These are phyloP conservation scores for Phyllachora maydis DNA, from an alignment of 2,329 filamentous ascomycete genomes.

Conservation along the genomic window DNA sequence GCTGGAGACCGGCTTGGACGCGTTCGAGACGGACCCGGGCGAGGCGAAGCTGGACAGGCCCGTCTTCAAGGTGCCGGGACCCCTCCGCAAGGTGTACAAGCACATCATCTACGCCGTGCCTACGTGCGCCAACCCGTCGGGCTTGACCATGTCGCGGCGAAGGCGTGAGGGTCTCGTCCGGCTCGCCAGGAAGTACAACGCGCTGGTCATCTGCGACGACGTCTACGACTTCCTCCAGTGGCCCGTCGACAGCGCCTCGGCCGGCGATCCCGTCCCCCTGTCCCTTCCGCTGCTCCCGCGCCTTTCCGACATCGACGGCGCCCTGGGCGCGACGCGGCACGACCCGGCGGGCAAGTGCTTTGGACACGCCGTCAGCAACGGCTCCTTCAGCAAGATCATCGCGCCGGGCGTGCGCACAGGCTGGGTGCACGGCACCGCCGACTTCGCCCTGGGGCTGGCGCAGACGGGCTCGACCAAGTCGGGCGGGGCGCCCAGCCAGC, in stretches of 20 bases:
- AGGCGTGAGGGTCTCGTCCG: slow-evolving; percentile 48
- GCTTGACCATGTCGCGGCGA: slow-evolving; percentile 54
- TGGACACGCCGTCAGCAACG: slow-evolving; percentile 70
- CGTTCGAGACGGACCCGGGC: no score
- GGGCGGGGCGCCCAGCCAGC: slow-evolving; percentile 31
- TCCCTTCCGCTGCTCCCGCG: slow-evolving; percentile 38
- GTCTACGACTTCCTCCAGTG: slow-evolving; percentile 90
- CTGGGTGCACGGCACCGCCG: slow-evolving; percentile 59
- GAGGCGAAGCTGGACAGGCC: no score
- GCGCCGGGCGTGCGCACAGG: slow-evolving; percentile 68
- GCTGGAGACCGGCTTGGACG: slow-evolving; percentile 26
- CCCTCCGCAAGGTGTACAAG: slow-evolving; percentile 58
- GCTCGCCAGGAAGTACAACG: slow-evolving; percentile 62
- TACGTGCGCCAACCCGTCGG: slow-evolving; percentile 76
- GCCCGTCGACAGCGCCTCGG: slow-evolving; percentile 23
- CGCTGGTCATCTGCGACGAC: slow-evolving; percentile 72
- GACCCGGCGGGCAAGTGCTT: slow-evolving; percentile 32
- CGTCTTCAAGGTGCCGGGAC: slow-evolving; percentile 30
- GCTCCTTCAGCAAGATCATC: slow-evolving; percentile 74
- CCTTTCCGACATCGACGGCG: slow-evolving; percentile 58
- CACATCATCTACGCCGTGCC: slow-evolving; percentile 81
- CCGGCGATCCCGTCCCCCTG: slow-evolving; percentile 2
- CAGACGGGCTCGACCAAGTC: slow-evolving; percentile 31
- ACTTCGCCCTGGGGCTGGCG: slow-evolving; percentile 26
- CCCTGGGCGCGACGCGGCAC: slow-evolving; percentile 29